These are phyloP conservation scores for Wickerhamiella allomyrinae DNA, from an alignment of 805 yeast species.

Conservation along the genomic window DNA sequence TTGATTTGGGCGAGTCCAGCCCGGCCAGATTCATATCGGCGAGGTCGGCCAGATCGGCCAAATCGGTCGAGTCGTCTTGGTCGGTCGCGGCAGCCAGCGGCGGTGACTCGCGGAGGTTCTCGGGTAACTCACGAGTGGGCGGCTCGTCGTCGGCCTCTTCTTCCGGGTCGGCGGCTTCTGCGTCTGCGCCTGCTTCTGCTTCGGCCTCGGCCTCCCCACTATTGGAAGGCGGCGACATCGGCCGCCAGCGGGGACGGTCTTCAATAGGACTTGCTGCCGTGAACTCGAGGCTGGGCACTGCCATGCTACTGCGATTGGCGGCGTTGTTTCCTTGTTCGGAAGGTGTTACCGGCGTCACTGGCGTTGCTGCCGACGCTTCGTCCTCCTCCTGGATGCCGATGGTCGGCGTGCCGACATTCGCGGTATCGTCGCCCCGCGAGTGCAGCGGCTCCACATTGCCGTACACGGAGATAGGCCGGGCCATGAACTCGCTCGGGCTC, in stretches of 20 bases:
- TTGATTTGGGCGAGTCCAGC: no score
- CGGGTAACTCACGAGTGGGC: neutral
- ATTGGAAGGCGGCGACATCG: neutral
- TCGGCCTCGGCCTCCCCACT: neutral
- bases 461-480: slow-evolving; percentile 21
- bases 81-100: neutral
- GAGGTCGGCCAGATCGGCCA: neutral
- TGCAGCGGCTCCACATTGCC: slow-evolving; percentile 12
- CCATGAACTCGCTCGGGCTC: slow-evolving; percentile 19
- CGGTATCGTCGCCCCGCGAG: slow-evolving; percentile 4
- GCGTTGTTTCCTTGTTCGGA: slow-evolving; percentile 3
- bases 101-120: neutral
- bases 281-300: slow-evolving; percentile 7
- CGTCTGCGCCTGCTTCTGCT: neutral
- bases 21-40: neutral
- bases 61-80: neutral
- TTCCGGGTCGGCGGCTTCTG: neutral
- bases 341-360: neutral
- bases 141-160: neutral
- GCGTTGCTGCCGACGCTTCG: neutral
- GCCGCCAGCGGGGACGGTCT: neutral
- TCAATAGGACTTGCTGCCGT: slow-evolving; percentile 7
- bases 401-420: neutral
- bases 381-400: slow-evolving; percentile 1
- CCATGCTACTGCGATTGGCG: neutral